Evolutionary conservation across 768 basidiomycete species (phyloP).

Genomic region (Collybiopsis confluens): DNA sequence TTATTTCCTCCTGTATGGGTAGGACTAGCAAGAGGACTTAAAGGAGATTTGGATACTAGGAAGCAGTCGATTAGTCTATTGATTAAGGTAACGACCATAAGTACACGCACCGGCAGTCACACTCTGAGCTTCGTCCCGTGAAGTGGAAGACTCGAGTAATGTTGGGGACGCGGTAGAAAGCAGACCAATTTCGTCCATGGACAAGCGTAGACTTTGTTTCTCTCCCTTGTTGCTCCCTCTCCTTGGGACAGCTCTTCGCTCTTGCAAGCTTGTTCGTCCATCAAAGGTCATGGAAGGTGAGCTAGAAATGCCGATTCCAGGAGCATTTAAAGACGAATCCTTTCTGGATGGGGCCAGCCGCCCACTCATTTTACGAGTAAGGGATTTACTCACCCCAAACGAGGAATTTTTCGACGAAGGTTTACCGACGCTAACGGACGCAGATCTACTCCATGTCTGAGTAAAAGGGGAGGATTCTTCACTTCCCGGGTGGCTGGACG

Average conservation of each 20-base stretch:
- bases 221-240: constrained; percentile 9
- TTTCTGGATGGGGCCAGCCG: constrained; percentile 19
- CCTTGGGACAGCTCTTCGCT: constrained; percentile 14
- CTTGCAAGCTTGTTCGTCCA: constrained; percentile 31
- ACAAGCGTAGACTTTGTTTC: constrained; percentile 21
- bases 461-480: background rate
- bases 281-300: background rate
- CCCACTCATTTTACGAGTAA: constrained; percentile 33
- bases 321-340: background rate
- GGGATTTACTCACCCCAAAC: constrained; percentile 16
- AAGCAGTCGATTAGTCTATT: background rate
- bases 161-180: background rate
- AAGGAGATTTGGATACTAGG: background rate
- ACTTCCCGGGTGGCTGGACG: background rate
- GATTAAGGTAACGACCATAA: background rate
- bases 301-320: background rate
- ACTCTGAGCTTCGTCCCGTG: background rate
- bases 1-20: constrained; percentile 25
- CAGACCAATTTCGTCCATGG: constrained; percentile 26
- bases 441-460: background rate
- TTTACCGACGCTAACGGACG: constrained; percentile 3
- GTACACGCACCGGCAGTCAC: background rate
- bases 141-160: background rate
- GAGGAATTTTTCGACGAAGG: background rate
- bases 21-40: constrained; percentile 10